Base-by-base conservation (phyloP, 176 grass and related monocot species). In the Carex cristatella region DNA sequence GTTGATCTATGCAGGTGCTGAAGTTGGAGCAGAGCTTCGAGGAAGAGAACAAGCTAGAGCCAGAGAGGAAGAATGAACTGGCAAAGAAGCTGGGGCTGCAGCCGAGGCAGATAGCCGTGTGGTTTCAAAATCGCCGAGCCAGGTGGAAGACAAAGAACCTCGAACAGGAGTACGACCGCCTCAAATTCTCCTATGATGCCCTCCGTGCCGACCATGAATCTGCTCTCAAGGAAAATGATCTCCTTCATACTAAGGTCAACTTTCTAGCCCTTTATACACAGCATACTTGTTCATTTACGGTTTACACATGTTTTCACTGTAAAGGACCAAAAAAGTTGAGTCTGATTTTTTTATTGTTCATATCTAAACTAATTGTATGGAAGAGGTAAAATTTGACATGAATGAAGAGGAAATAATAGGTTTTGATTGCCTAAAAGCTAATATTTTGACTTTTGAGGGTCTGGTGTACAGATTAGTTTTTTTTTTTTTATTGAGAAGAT, bases 101-200 rank as follows among this genome's bases (percentile, higher is more conserved):
- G n/a, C 95, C 94, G 0, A 83, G 95, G 80, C 95, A 98, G 85
- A 91, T 98, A 74, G 95, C 95, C 1, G 91, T 98, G 1, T 98
- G 95, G 95, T 98, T 98, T 63, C 95, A 98, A 85, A 94, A 98
- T 86, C 92, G 95, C 44, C 95, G 93, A 42, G 91, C 95, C 58
- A 88, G 95, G 11, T 98, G 91, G 95, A 98, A 98, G 86, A 94
- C 86, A 1, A 98, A 98, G 91, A 92, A 94, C 85, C 91, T 98
- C 3, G 95, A 98, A 88, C 88, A 86, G 59, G 95, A 98, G 83
- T 98, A 90, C 8, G 93, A 93, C 85, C 64, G 82, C 4, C 92
- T 98, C 83, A 98, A 92, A 83, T 86, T 88, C 18, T 87, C 90
- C 28, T 93, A 93, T 28, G 88, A 93, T 12, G 85, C 86, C 28